Evolutionary conservation across 345 rosid species (phyloP).

Genomic region (Pelargonium nanum): DNA sequence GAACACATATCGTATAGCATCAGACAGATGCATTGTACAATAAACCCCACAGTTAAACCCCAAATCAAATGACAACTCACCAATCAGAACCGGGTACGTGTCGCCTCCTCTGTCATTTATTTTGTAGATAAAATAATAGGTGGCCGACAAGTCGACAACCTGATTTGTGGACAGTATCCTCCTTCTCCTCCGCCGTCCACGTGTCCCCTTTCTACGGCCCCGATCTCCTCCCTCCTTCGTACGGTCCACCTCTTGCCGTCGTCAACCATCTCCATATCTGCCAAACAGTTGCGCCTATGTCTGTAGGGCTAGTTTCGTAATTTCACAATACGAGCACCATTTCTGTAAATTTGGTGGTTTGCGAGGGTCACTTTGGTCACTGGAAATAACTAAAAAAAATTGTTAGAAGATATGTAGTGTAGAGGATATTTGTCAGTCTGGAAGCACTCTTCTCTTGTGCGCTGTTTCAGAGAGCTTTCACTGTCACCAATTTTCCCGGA

Average conservation of each 20-base stretch:
- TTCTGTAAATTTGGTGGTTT: background rate
- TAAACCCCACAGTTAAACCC: too few relatives aligned
- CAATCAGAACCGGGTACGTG: slow-evolving; percentile 29
- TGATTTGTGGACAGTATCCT: slow-evolving; percentile 42
- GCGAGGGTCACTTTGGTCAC: background rate
- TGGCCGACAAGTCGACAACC: slow-evolving; percentile 80
- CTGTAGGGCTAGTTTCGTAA: slow-evolving; percentile 9
- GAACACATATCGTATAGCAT: too few relatives aligned
- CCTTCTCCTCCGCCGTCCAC: slow-evolving; percentile 27
- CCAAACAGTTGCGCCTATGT: background rate
- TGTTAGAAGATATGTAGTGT: slow-evolving; percentile 15
- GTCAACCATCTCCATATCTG: background rate
- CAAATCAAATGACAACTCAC: slow-evolving; percentile 8
- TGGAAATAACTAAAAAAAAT: background rate
- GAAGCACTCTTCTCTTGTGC: background rate
- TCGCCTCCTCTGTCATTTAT: slow-evolving; percentile 16
- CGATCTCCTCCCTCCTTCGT: slow-evolving; percentile 17
- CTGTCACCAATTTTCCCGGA: background rate
- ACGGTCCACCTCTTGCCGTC: slow-evolving; percentile 1
- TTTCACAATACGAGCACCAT: background rate
- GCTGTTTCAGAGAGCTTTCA: background rate
- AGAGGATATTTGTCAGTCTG: background rate
- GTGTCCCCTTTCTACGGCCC: slow-evolving; percentile 24
- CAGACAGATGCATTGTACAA: too few relatives aligned
- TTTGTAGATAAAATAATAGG: slow-evolving; percentile 10